Conservation (phyloP, 139 green algal species). For the Tetradesmus lagerheimii region DNA sequence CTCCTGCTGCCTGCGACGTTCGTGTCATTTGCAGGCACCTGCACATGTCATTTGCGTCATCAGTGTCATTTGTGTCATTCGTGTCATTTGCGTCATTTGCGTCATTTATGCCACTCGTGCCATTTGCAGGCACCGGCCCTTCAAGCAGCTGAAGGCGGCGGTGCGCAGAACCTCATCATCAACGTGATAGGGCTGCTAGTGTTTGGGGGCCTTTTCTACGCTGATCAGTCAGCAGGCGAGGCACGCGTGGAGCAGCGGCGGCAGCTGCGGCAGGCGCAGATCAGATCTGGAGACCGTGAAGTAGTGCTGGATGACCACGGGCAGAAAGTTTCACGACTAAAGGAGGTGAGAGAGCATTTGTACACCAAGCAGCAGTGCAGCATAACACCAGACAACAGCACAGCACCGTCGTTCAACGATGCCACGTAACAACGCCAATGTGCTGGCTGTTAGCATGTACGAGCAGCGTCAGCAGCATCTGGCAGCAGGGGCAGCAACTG, state of each 20-base stretch:
- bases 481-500: slow-evolving; percentile 75
- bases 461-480: too few species aligned
- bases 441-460: too few species aligned
- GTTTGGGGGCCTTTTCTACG: slow-evolving; percentile 57
- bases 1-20: too few species aligned
- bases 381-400: too few species aligned
- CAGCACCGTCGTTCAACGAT: too few species aligned
- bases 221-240: slow-evolving; percentile 52
- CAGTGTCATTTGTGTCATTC: too few species aligned
- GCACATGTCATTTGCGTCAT: too few species aligned
- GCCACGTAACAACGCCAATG: too few species aligned
- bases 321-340: slow-evolving; percentile 73
- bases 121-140: slow-evolving; percentile 36
- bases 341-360: slow-evolving; percentile 50
- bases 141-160: slow-evolving; percentile 4
- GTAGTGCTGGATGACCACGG: slow-evolving; percentile 74
- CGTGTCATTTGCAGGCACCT: too few species aligned
- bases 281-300: slow-evolving; percentile 70
- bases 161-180: slow-evolving; percentile 47
- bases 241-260: slow-evolving; percentile 55
- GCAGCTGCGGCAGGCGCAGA: slow-evolving; percentile 67
- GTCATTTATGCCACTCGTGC: not conserved
- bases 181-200: slow-evolving; percentile 56
- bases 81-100: not conserved
- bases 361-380: too few species aligned